A percentile compares a stretch with the other conserved stretches of the same genome.
Evolutionary conservation across 1,284 basidiomycete species (phyloP).

Genomic region (Apiotrichum montevideense): DNA sequence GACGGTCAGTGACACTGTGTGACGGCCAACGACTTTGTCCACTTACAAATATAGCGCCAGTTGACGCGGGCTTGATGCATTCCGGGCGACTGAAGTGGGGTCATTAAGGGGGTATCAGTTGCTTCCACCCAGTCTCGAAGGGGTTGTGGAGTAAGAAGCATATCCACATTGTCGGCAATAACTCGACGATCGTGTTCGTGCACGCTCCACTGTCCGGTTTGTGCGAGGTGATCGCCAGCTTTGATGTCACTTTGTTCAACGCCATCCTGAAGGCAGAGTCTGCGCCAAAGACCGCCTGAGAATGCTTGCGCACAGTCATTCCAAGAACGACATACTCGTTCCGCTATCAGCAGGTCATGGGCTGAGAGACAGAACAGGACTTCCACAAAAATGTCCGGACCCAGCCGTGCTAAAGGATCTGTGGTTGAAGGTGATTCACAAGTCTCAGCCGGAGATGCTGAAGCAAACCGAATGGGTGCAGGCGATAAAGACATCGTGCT

Average conservation of each 20-base stretch:
- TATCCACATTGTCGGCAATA: constrained; percentile 3
- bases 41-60: constrained; percentile 21
- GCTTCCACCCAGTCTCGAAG: neutral
- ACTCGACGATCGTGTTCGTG: constrained; percentile 5
- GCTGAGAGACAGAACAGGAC: constrained; percentile 29
- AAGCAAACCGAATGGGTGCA: no score
- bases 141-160: constrained; percentile 1
- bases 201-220: constrained; percentile 4
- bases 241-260: constrained; percentile 18
- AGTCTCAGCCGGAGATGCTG: no score
- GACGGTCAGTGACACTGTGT: neutral
- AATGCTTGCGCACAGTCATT: constrained; percentile 13
- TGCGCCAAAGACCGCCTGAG: constrained; percentile 22
- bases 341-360: constrained; percentile 17
- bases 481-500: no score
- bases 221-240: constrained; percentile 5
- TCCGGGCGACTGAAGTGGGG: neutral
- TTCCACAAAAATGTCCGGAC: constrained; percentile 32
- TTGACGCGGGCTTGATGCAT: constrained; percentile 1
- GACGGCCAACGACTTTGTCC: neutral
- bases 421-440: no score
- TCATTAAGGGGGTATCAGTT: neutral
- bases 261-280: constrained; percentile 13
- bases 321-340: constrained; percentile 26
- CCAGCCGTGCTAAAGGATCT: constrained; percentile 15